Evolutionary conservation across 2,329 filamentous ascomycete species (phyloP), one percentile per base, ranked within the genome.

Genomic region (Claviceps sorghi): DNA sequence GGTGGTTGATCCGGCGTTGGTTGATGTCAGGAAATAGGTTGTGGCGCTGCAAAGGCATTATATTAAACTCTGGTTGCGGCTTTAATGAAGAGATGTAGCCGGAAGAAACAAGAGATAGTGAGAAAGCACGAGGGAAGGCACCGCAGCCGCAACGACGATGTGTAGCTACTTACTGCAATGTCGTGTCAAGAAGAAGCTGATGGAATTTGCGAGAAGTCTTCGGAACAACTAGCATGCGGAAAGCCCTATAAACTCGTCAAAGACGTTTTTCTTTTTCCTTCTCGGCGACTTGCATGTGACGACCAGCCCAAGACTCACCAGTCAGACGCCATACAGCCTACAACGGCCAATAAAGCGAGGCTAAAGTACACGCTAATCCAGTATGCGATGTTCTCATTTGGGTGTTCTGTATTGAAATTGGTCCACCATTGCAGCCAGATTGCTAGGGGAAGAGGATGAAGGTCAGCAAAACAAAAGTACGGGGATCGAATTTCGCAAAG

Each of bases 1-100:
- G 22, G 64, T 62, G 1, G 65, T 62, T 1, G 64, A 57, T 15
- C 67, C 68, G 9, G 60, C 62, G 51, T 69, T 64, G 1, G 67
- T 68, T 5, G 57, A 61, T 0, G 65, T 65, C 43, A 71, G 64
- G 56, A 68, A 68, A 3, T 55, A 55, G 19, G 67, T 61, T 1
- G 66, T 42, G 30, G 57, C 57, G 9, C 57, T 59, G 17, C 3
- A 48, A n/a, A 19, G 8, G 3, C 11, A n/a, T 22, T 43, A 19
- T 2, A 47, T n/a, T 36, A 22, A 7, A n/a, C 5, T 10, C n/a
- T 6, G 8, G 40, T 13, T 2, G 15, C 29, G n/a, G 26, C 29
- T 8, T 32, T 19, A 21, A 10, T 26, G n/a, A 13, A 32, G 10
- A 32, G 29, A 15, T 15, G 15, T 6, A 22, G 11, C 7, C 1